Base-by-base conservation (phyloP, 768 basidiomycete genomes). In the Boletales sp. region DNA sequence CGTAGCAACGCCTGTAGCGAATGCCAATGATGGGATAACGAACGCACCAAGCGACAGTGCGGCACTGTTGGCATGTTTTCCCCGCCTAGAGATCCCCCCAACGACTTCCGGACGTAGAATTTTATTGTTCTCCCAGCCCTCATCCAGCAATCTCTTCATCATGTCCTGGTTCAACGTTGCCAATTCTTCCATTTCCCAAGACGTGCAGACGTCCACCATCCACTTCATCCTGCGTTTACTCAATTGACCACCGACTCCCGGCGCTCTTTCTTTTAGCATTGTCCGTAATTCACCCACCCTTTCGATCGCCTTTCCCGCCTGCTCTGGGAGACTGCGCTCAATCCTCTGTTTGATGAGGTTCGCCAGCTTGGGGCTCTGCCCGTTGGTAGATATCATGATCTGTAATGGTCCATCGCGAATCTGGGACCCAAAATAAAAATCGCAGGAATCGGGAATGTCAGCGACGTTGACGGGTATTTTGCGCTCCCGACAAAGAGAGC, bases 371-470 rank as follows among this genome's bases (percentile, higher is more conserved):
- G 96, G 96, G 12, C 92, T 90, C 59, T 89, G 84, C 31, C 96
- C 96, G 53, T 90, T 90, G 4, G 96, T 98, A 15, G 92, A 94
- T 45, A 99, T 84, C 88, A 98, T 87, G 56, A 99, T 83, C 70
- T 96, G 94, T 19, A 99, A 72, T 0, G 94, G 90, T 1, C 95
- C 94, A 53, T 84, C 79, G 30, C 91, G 85, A 52, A 97, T 83
- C 66, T 92, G 90, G 4, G 91, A 88, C 44, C 96, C 96, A 71
- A 98, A 99, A 75, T 94, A 98, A 64, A 99, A 99, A 70, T 99
- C 95, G 75, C 96, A 99, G 38, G 85, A 81, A 39, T 89, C 83
- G 3, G 96, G 96, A 52, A 97, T 87, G 72, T 99, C 95, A 35
- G 96, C 96, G 53, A 93, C 92, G 69, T 99, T 99, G 48, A 95